Evolutionary conservation across 2,329 filamentous ascomycete genomes (phyloP).

Genomic region (Raffaelea ambrosiae): DNA sequence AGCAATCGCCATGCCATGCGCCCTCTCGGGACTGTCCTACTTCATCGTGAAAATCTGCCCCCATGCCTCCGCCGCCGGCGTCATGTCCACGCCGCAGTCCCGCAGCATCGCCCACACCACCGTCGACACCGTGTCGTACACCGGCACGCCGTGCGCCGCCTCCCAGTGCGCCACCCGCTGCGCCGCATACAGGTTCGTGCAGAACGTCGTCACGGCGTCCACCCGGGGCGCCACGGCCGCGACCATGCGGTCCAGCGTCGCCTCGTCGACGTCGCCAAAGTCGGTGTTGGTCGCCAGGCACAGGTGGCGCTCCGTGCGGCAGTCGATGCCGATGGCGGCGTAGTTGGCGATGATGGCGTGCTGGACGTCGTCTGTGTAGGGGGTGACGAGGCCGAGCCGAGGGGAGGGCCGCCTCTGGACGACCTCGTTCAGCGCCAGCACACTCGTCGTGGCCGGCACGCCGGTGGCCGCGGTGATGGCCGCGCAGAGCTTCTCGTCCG

Average conservation of each 20-base stretch:
- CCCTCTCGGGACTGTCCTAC: too few relatives aligned
- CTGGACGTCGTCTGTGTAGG: constrained; percentile 31
- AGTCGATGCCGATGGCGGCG: constrained; percentile 20
- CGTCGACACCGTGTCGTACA: constrained; percentile 33
- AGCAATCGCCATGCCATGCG: too few relatives aligned
- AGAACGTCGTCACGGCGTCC: constrained; percentile 26
- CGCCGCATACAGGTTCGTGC: constrained; percentile 32
- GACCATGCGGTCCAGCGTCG: constrained; percentile 13
- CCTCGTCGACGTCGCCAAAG: constrained; percentile 25
- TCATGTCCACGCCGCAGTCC: not conserved
- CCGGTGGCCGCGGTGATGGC: constrained; percentile 26
- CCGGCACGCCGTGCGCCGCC: constrained; percentile 20
- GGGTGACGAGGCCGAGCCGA: constrained; percentile 28
- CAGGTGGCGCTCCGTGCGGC: constrained; percentile 16
- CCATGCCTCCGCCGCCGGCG: too few relatives aligned
- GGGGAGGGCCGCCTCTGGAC: constrained; percentile 12
- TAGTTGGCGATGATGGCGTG: constrained; percentile 26
- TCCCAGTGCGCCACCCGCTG: constrained; percentile 30
- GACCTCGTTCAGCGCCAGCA: constrained; percentile 25
- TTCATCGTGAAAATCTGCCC: too few relatives aligned
- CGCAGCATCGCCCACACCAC: constrained; percentile 31
- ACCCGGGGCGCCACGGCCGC: constrained; percentile 20
- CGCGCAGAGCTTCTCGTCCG: constrained; percentile 28
- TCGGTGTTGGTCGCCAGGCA: constrained; percentile 24
- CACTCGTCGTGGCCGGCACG: constrained; percentile 30